Conservation (phyloP, 2,329 filamentous ascomycete genomes). For the Trichoderma polysporum region DNA sequence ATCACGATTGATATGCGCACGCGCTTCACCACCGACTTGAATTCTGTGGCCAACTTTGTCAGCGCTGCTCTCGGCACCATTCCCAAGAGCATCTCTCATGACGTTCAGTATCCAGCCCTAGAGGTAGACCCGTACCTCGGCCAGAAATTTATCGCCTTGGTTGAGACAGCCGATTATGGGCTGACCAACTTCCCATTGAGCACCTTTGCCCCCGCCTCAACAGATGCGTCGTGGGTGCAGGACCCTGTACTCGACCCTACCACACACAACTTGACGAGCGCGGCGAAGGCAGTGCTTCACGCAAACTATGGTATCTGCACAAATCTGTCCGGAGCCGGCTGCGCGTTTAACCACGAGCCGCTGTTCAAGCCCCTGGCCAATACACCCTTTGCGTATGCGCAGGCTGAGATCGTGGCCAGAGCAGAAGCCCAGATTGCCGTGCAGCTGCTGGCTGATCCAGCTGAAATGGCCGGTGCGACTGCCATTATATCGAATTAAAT, state of each 20-base stretch:
- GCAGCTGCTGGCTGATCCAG: constrained; percentile 18
- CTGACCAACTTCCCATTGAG: constrained; percentile 14
- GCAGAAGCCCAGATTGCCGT: constrained; percentile 22
- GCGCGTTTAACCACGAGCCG: constrained; percentile 26
- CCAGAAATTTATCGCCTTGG: constrained; percentile 16
- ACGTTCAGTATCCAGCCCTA: constrained; percentile 24
- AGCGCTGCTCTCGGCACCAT: constrained; percentile 18
- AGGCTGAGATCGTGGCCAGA: constrained; percentile 23
- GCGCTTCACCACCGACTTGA: constrained; percentile 21
- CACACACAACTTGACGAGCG: constrained; percentile 17
- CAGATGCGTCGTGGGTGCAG: constrained; percentile 24
- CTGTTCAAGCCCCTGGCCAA: constrained; percentile 13
- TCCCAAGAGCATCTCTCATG: constrained; percentile 16
- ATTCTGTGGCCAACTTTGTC: constrained; percentile 19
- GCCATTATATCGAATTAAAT: constrained; percentile 2
- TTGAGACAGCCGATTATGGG: constrained; percentile 13
- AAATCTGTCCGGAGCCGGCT: not conserved
- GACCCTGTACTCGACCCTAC: constrained; percentile 19
- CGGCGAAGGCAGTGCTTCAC: constrained; percentile 21
- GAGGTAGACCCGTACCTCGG: constrained; percentile 20
- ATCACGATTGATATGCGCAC: constrained; percentile 25
- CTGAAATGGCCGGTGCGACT: constrained; percentile 7
- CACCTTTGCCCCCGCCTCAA: constrained; percentile 23
- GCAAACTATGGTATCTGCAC: constrained; percentile 24
- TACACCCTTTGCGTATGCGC: constrained; percentile 21